Base-by-base conservation (phyloP, 495 filamentous ascomycete species). In the Thermothielavioides terrestris region DNA sequence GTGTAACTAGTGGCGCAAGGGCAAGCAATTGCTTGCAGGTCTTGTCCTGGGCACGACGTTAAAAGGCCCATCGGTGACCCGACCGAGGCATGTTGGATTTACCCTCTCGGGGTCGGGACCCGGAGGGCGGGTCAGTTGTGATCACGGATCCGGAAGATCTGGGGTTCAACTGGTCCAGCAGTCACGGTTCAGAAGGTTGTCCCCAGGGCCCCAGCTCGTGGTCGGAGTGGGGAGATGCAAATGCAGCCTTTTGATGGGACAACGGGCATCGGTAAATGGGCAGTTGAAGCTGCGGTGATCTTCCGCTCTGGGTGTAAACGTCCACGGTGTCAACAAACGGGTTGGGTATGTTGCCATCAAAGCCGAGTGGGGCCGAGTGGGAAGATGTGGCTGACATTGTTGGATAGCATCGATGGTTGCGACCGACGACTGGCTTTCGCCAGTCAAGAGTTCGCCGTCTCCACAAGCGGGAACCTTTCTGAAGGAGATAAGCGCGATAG, bases 401-500 rank as follows among this genome's bases (percentile, higher is more conserved):
- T n/a, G n/a, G n/a, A n/a, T n/a, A n/a, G n/a, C n/a, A n/a, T n/a
- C n/a, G n/a, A n/a, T n/a, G n/a, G n/a, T n/a, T n/a, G n/a, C n/a
- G n/a, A n/a, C n/a, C n/a, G n/a, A n/a, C n/a, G 41, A 20, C 6
- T 43, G 6, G 47, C 43, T 32, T 34, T n/a, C 36, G 25, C 48
- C n/a, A n/a, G n/a, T n/a, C n/a, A n/a, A 42, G 23, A 15, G 44
- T 27, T 30, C 26, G 4, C 8, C 8, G n/a, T 28, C 28, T 9
- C 12, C n/a, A 2, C 25, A 15, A 43, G 53, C 45, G 62, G 66
- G 67, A 65, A 68, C 66, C 65, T 72, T 76, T 76, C 71, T 74
- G 70, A 74, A 74, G 71, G 73, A 72, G 73, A 74, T 58, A 76
- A 73, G 70, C 70, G 71, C 67, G 71, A 76, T 76, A 74, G 73